phyloP scores from a whole-genome alignment of 2,329 filamentous ascomycete species.

The Aureobasidium namibiae region DNA sequence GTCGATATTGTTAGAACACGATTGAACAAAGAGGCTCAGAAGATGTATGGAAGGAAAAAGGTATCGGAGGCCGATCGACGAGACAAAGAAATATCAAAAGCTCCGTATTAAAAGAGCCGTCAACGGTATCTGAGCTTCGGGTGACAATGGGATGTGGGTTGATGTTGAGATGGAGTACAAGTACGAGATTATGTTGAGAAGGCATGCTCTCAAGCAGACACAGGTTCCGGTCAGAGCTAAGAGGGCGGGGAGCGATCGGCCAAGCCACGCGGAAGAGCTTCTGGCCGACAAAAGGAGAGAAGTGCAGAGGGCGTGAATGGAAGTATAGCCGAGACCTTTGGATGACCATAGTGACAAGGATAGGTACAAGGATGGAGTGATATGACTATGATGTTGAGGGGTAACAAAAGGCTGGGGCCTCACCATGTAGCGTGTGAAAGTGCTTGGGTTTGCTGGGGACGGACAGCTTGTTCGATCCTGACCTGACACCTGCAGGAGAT shows the following conservation, averaged over 20 bases:
- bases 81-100: not conserved
- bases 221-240: not conserved
- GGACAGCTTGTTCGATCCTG: constrained; percentile 1
- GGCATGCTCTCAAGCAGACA: not conserved
- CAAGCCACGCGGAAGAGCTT: constrained; percentile 7
- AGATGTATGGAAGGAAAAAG: not conserved
- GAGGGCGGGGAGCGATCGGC: constrained; percentile 9
- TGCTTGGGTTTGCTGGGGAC: constrained; percentile 6
- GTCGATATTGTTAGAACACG: not conserved
- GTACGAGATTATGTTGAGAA: constrained; percentile 7
- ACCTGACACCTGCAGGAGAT: constrained; percentile 13
- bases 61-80: not conserved
- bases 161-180: constrained; percentile 9
- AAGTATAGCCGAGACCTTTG: constrained; percentile 6
- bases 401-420: constrained; percentile 9
- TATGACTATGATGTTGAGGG: constrained; percentile 7
- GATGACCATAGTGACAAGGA: not conserved
- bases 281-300: not conserved
- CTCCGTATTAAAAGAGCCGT: not conserved
- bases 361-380: constrained; percentile 2
- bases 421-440: constrained; percentile 10
- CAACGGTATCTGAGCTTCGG: not conserved
- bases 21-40: not conserved
- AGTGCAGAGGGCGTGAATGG: not conserved
- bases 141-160: not conserved